Evolutionary conservation across 1,284 basidiomycete species (phyloP), one percentile per base, ranked within the genome.

Genomic region (Marasmius fiardii): DNA sequence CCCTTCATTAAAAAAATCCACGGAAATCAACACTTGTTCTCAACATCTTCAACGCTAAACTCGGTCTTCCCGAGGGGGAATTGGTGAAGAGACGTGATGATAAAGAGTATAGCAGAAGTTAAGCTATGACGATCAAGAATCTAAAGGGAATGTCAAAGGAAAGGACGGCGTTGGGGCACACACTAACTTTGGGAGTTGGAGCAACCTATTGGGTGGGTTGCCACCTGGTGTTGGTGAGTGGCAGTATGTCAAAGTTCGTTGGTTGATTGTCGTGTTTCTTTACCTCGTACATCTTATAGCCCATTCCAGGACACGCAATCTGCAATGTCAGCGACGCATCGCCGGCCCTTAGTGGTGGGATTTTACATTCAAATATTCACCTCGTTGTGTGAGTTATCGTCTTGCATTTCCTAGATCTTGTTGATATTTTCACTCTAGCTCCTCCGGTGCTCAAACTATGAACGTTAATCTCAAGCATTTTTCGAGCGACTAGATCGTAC

Each of bases 201-300:
- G 83, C 0, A 89, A 89, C 65, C 78, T 78, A 14, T 77, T 90
- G 0, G 88, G 88, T 2, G 88, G 88, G 0, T 70, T 91, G 43
- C 77, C 79, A 0, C 86, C 86, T 0, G 82, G 82, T 2, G 71
- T 77, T 10, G 75, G 81, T n/a, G 68, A 76, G 21, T 90, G 88
- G 88, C 81, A 82, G 61, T 90, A 88, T 59, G 74, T 89, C 57
- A 79, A 79, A 73, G 85, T 84, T 52, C 10, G 61, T 28, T 14
- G 41, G 10, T 44, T 54, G 53, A 21, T 45, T 24, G 33, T n/a
- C 26, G 0, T 23, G 43, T n/a, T 44, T n/a, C 8, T 23, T 2
- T 16, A 16, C 7, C 31, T 39, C 23, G n/a, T 20, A 23, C 31
- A 16, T 53, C 48, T 16, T 3, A n/a, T 37, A 83, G 78, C 85